Evolutionary conservation across 805 yeast genomes (phyloP).

Genomic region (Yamadazyma paraphyllophila): DNA sequence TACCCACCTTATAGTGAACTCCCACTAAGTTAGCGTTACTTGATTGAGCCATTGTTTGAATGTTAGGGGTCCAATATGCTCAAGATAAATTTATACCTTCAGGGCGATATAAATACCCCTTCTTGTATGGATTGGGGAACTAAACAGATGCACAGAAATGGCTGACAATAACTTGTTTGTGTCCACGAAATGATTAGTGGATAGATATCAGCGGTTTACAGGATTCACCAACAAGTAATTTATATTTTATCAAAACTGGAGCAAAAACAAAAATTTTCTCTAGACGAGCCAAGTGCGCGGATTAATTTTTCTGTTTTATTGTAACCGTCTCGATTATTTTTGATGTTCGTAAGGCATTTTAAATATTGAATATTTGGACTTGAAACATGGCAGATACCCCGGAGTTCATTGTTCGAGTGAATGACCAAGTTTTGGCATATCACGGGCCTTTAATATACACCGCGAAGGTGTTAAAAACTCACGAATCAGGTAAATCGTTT

Average conservation of each 20-base stretch:
- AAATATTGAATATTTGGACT: too few relatives aligned
- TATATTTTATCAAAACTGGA: not conserved
- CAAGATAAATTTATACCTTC: not conserved
- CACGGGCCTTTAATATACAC: constrained; percentile 91
- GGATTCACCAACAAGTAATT: not conserved
- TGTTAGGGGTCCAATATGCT: not conserved
- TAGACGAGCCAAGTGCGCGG: constrained; percentile 5
- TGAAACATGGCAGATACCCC: constrained; percentile 5
- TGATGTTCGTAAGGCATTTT: not conserved
- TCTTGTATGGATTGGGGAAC: not conserved
- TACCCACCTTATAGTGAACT: constrained; percentile 73
- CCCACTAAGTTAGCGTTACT: constrained; percentile 39
- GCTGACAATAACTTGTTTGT: not conserved
- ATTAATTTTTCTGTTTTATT: not conserved
- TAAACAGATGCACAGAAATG: not conserved
- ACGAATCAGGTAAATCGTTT: constrained; percentile 49
- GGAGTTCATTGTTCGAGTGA: constrained; percentile 14
- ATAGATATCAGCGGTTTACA: not conserved
- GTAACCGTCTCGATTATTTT: constrained; percentile 12
- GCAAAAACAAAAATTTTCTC: constrained; percentile 3
- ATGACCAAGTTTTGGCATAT: constrained; percentile 57
- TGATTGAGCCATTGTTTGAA: constrained; percentile 5
- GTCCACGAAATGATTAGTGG: not conserved
- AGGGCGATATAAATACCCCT: too few relatives aligned
- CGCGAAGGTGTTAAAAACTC: constrained; percentile 71